Evolutionary conservation across 345 rosid species (phyloP).

Genomic region (Nasturtium officinale): DNA sequence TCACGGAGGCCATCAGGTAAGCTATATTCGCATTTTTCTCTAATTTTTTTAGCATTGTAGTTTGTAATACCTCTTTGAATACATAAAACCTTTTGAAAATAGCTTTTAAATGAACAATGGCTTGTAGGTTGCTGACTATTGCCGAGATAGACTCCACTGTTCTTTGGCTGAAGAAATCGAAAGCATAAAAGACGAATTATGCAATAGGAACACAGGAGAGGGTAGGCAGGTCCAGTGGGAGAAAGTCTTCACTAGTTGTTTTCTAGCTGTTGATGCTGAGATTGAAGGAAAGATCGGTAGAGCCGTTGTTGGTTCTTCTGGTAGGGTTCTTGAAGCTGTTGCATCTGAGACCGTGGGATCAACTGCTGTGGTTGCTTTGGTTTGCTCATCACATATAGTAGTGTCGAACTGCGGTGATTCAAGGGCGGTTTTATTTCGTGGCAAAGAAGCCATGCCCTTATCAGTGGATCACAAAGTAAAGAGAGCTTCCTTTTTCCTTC

Average conservation of each 20-base stretch:
- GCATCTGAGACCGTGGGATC: conserved; percentile 99
- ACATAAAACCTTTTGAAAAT: background rate
- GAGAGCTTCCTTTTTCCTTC: conserved; percentile 16
- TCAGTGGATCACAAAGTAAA: conserved; percentile 94
- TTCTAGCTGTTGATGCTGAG: conserved; percentile 74
- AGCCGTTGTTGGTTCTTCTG: conserved; percentile 28
- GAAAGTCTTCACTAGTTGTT: conserved; percentile 73
- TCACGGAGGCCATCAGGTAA: conserved; percentile 94
- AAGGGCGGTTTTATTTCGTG: conserved; percentile 90
- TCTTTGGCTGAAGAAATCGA: conserved; percentile 77
- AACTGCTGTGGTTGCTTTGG: conserved; percentile 84
- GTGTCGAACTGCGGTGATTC: conserved; percentile 98
- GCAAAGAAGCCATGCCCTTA: conserved; percentile 87
- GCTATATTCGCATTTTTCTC: background rate
- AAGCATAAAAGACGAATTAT: conserved; percentile 45
- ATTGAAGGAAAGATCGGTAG: conserved; percentile 59
- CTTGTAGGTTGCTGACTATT: conserved; percentile 85
- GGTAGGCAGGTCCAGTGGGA: conserved; percentile 83
- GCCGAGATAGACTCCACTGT: conserved; percentile 67
- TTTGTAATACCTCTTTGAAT: conserved; percentile 12
- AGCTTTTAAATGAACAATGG: background rate
- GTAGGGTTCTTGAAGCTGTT: conserved; percentile 50
- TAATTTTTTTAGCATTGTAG: background rate
- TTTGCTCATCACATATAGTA: conserved; percentile 83
- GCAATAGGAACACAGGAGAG: conserved; percentile 52